Percentiles rank a stretch among this genome's conserved stretches.
Evolutionary conservation across 2,329 filamentous ascomycete genomes (phyloP).

Genomic region (Fusarium siculi): DNA sequence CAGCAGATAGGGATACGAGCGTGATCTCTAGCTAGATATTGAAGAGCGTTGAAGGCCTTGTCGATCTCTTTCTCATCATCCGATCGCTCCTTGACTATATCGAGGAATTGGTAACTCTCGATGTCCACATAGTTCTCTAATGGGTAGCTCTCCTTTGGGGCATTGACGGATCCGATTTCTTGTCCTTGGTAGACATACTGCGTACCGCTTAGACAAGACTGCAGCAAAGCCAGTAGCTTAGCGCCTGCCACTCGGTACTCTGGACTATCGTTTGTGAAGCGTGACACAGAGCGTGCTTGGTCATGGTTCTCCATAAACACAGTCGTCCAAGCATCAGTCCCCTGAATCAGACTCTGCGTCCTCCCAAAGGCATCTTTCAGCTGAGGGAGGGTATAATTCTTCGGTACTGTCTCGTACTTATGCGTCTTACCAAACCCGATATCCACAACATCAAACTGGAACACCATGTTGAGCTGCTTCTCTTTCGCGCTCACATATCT

Average conservation of each 20-base stretch:
- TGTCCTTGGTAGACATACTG: slow-evolving; percentile 76
- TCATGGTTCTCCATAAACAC: slow-evolving; percentile 75
- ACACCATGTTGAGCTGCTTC: slow-evolving; percentile 75
- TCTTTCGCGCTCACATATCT: slow-evolving; percentile 68
- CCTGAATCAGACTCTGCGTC: slow-evolving; percentile 63
- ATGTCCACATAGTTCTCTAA: slow-evolving; percentile 64
- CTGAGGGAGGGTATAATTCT: slow-evolving; percentile 58
- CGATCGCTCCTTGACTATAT: slow-evolving; percentile 46
- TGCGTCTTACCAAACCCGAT: slow-evolving; percentile 64
- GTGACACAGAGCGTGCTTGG: slow-evolving; percentile 67
- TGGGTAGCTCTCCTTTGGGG: slow-evolving; percentile 67
- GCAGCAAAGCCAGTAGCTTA: slow-evolving; percentile 68
- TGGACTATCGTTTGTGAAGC: slow-evolving; percentile 62
- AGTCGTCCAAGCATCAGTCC: slow-evolving; percentile 70
- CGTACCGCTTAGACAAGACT: slow-evolving; percentile 65
- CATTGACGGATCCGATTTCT: slow-evolving; percentile 72
- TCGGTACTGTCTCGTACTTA: slow-evolving; percentile 62
- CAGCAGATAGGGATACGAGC: slow-evolving; percentile 75
- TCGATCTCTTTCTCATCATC: slow-evolving; percentile 50
- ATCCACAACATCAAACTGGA: slow-evolving; percentile 73
- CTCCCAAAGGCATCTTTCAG: slow-evolving; percentile 60
- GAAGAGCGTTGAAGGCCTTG: slow-evolving; percentile 47
- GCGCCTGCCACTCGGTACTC: slow-evolving; percentile 60
- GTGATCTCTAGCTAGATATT: slow-evolving; percentile 65
- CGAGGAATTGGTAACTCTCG: slow-evolving; percentile 57